Evolutionary conservation across 495 filamentous ascomycete species (phyloP).

Genomic region (Xylaria telfairii): DNA sequence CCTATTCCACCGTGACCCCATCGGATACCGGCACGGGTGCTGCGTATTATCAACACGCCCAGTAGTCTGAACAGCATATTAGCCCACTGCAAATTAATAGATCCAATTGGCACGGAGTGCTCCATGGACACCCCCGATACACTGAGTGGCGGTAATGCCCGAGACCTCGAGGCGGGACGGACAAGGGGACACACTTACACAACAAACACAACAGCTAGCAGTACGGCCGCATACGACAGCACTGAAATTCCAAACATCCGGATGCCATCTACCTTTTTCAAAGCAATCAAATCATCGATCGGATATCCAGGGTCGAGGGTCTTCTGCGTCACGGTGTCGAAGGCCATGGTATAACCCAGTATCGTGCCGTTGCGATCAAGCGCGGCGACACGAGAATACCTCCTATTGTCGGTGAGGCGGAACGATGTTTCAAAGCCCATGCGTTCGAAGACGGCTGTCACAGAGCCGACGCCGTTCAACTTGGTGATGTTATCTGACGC

Average conservation of each 20-base stretch:
- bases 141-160: background rate
- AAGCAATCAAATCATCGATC: background rate
- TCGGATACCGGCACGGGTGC: background rate
- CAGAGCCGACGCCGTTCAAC: background rate
- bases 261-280: background rate
- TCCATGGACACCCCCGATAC: background rate
- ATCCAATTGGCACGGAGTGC: background rate
- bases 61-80: background rate
- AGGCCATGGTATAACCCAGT: constrained; percentile 8
- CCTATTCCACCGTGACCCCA: constrained; percentile 3
- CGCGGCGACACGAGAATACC: constrained; percentile 6
- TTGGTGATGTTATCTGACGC: background rate
- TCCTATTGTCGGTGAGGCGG: background rate
- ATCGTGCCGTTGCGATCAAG: constrained; percentile 11
- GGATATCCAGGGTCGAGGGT: constrained; percentile 7
- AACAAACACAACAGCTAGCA: background rate
- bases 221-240: background rate
- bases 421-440: constrained; percentile 13
- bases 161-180: background rate
- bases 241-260: background rate
- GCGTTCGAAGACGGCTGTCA: background rate
- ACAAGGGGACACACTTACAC: background rate
- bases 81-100: background rate
- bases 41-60: background rate
- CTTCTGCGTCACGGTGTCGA: background rate